These are phyloP conservation scores for Pyropia yezoensis DNA, from an alignment of 23 red algal species.

Conservation along the genomic window DNA sequence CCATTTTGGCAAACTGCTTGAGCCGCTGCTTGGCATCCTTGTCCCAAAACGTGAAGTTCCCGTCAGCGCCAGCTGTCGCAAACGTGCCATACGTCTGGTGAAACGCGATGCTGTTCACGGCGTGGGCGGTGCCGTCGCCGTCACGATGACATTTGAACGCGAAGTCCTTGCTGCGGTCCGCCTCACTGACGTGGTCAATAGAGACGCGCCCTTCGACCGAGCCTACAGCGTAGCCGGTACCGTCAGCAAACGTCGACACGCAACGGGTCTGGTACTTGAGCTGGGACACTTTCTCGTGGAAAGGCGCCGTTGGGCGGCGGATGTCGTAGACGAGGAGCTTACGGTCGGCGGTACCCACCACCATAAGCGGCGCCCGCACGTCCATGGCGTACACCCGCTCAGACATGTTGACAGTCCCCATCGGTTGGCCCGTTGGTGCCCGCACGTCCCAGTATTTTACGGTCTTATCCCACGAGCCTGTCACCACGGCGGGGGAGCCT, in stretches of 20 bases:
- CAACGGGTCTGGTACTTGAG: conserved; percentile 87
- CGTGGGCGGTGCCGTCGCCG: conserved; percentile 38
- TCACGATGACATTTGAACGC: conserved; percentile 98
- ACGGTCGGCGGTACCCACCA: conserved; percentile 89
- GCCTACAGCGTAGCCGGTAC: conserved; percentile 72
- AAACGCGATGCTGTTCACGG: conserved; percentile 86
- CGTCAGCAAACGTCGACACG: conserved; percentile 87
- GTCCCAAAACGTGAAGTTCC: conserved; percentile 94
- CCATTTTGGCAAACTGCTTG: conserved; percentile 84
- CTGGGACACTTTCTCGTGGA: conserved; percentile 66
- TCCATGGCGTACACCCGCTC: conserved; percentile 89
- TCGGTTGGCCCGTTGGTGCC: conserved; percentile 60
- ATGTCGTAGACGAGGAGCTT: conserved; percentile 86
- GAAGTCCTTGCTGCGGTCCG: conserved; percentile 66
- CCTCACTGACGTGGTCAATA: conserved; percentile 88
- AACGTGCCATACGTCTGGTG: conserved; percentile 75
- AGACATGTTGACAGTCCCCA: conserved; percentile 52
- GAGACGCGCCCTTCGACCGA: conserved; percentile 86
- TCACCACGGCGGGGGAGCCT: conserved; percentile 73
- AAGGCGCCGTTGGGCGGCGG: conserved; percentile 63
- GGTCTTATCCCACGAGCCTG: conserved; percentile 89
- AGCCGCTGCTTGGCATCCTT: conserved; percentile 92
- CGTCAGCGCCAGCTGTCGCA: conserved; percentile 70
- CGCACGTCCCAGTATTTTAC: conserved; percentile 96
- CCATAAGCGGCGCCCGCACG: conserved; percentile 53